Percentiles rank a stretch among this genome's conserved stretches.
phyloP scores from a whole-genome alignment of 192 early-diverging fungal genomes.

The Lobosporangium transversale region DNA sequence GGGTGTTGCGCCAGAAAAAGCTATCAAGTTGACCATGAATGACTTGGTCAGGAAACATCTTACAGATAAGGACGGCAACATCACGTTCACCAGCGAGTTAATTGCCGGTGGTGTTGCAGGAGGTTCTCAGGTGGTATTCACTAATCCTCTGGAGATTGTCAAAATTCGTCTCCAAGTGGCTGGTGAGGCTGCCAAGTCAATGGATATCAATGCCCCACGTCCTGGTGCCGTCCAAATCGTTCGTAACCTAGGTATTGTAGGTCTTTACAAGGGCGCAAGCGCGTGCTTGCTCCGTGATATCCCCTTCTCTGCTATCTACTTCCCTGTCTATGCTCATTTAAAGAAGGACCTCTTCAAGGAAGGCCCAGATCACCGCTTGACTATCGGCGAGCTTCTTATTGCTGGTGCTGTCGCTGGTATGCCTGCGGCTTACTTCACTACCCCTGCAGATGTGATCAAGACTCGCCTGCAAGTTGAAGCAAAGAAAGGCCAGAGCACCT shows the following conservation, averaged over 20 bases:
- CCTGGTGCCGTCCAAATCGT: conserved; percentile 89
- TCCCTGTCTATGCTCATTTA: conserved; percentile 96
- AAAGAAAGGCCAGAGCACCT: conserved; percentile 85
- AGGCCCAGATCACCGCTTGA: conserved; percentile 76
- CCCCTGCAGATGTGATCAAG: conserved; percentile 98
- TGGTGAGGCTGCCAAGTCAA: conserved; percentile 74
- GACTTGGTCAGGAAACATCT: conserved; percentile 83
- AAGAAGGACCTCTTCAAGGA: conserved; percentile 94
- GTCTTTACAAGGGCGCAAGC: conserved; percentile 93
- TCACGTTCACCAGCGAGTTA: conserved; percentile 82
- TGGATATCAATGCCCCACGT: conserved; percentile 55
- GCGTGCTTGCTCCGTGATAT: conserved; percentile 96
- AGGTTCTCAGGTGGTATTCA: conserved; percentile 90
- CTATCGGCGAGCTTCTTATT: conserved; percentile 75
- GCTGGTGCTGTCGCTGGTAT: conserved; percentile 96
- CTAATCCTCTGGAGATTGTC: conserved; percentile 98
- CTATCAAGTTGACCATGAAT: conserved; percentile 98
- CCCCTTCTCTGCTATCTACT: conserved; percentile 98
- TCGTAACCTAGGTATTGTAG: conserved; percentile 87
- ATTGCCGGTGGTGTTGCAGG: conserved; percentile 89
- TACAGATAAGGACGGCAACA: conserved; percentile 76
- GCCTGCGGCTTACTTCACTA: conserved; percentile 96
- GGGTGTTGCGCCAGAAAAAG: conserved; percentile 97
- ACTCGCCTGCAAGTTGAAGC: conserved; percentile 96
- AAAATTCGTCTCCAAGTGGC: conserved; percentile 96